phyloP scores from a whole-genome alignment of 1,139 yeast genomes.

The Debaryomyces psychrophilus region DNA sequence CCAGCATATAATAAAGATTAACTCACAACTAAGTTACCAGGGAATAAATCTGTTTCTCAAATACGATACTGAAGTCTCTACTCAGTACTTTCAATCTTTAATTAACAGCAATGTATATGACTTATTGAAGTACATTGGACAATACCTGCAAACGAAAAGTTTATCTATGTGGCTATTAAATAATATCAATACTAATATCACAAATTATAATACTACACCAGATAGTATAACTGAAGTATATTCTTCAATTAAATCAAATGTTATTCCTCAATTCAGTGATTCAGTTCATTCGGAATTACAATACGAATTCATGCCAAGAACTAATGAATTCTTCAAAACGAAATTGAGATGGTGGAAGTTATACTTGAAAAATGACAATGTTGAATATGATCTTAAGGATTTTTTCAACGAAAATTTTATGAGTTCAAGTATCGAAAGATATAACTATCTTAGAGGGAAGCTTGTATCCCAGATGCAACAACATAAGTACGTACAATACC shows the following conservation, averaged over 20 bases:
- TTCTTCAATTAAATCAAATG: conserved; percentile 21
- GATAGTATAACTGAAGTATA: conserved; percentile 19
- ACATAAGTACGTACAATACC: conserved; percentile 25
- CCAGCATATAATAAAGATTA: conserved; percentile 37
- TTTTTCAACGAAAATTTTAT: conserved; percentile 39
- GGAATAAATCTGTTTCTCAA: conserved; percentile 38
- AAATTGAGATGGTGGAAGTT: conserved; percentile 49
- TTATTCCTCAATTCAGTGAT: conserved; percentile 34
- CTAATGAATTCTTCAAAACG: conserved; percentile 32
- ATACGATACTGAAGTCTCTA: conserved; percentile 38
- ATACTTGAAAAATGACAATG: conserved; percentile 48
- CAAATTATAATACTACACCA: conserved; percentile 13
- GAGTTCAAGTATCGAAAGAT: conserved; percentile 44
- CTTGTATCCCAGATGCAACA: conserved; percentile 33
- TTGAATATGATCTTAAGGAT: conserved; percentile 49
- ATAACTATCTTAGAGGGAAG: conserved; percentile 42
- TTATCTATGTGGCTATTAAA: conserved; percentile 30
- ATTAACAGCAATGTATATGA: conserved; percentile 43
- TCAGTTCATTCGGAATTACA: conserved; percentile 45
- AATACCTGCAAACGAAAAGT: conserved; percentile 28
- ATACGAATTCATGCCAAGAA: conserved; percentile 35
- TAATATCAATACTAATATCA: conserved; percentile 21
- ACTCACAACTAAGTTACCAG: conserved; percentile 30
- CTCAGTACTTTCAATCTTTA: conserved; percentile 32
- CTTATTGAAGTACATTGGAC: conserved; percentile 35